Conservation (phyloP, 1,284 basidiomycete species). For the Puccinia polysora region DNA sequence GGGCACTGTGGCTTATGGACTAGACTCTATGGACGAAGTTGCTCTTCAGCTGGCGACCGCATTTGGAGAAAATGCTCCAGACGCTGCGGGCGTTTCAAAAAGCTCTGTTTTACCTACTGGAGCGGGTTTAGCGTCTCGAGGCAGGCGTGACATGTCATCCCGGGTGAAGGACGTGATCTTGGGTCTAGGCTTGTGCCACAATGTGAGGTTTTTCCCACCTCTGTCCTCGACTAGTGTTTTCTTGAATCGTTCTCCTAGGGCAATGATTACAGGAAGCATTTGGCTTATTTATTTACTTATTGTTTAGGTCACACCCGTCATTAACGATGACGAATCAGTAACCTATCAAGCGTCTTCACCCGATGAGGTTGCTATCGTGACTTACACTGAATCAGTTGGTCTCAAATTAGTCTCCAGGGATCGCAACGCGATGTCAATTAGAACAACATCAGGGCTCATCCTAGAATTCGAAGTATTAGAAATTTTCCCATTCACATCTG, state of each 20-base stretch:
- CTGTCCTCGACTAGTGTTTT: not conserved
- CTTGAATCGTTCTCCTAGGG: too few species aligned
- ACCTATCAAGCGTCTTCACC: slow-evolving; percentile 98
- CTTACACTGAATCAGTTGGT: slow-evolving; percentile 92
- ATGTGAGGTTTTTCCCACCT: slow-evolving; percentile 59
- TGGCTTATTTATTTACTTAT: too few species aligned
- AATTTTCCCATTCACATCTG: slow-evolving; percentile 93
- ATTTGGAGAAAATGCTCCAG: slow-evolving; percentile 55
- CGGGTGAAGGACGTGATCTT: slow-evolving; percentile 90
- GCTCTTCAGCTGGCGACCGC: slow-evolving; percentile 76
- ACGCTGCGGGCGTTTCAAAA: not conserved
- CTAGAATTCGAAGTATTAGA: slow-evolving; percentile 81
- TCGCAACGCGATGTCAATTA: slow-evolving; percentile 75
- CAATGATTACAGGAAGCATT: too few species aligned
- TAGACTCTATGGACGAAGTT: slow-evolving; percentile 97
- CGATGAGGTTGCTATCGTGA: slow-evolving; percentile 98
- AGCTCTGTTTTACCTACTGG: slow-evolving; percentile 60
- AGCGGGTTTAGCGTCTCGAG: slow-evolving; percentile 70
- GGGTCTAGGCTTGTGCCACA: slow-evolving; percentile 91
- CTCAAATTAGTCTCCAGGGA: slow-evolving; percentile 81
- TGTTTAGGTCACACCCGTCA: slow-evolving; percentile 96
- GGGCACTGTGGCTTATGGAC: slow-evolving; percentile 95
- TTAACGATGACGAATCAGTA: slow-evolving; percentile 83
- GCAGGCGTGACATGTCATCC: slow-evolving; percentile 88
- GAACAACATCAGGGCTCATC: slow-evolving; percentile 62